A percentile compares a stretch with the other conserved stretches of the same genome.
These are phyloP conservation scores for Trichosporon ovoides DNA, from an alignment of 1,284 basidiomycete genomes.

Conservation along the genomic window DNA sequence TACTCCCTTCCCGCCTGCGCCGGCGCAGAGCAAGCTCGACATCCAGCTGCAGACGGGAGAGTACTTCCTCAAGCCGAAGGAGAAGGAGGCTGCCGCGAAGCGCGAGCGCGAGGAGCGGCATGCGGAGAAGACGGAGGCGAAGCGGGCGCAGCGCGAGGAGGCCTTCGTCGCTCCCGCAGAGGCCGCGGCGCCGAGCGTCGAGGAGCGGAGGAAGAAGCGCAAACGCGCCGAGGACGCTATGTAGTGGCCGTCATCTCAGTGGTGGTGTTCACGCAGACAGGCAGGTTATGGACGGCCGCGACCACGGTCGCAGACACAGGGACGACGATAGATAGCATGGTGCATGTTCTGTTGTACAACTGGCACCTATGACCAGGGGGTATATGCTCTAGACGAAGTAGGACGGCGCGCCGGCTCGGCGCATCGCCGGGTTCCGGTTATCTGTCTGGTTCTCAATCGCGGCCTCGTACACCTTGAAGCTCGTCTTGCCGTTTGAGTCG, in stretches of 20 bases:
- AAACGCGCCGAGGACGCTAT: constrained; percentile 39
- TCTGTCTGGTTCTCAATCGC: constrained; percentile 81
- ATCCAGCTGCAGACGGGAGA: constrained; percentile 92
- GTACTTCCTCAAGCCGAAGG: constrained; percentile 85
- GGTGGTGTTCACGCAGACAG: no score
- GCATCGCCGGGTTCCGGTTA: constrained; percentile 46
- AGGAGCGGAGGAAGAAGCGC: constrained; percentile 64
- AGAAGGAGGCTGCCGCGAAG: constrained; percentile 43
- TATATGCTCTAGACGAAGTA: constrained; percentile 21
- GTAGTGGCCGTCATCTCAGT: no score
- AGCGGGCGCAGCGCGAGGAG: constrained; percentile 70
- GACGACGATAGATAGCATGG: constrained; percentile 2
- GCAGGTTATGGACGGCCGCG: no score
- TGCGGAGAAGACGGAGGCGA: constrained; percentile 63
- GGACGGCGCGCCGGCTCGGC: constrained; percentile 30
- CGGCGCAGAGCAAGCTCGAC: constrained; percentile 91
- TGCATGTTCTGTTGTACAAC: constrained; percentile 20
- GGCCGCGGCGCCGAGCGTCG: constrained; percentile 62
- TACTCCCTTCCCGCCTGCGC: constrained; percentile 96
- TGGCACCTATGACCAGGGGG: neutral
- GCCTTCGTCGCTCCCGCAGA: constrained; percentile 78
- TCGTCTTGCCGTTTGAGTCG: constrained; percentile 54
- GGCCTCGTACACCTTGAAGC: constrained; percentile 74
- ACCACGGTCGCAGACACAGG: neutral
- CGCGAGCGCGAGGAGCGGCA: constrained; percentile 56